These are phyloP conservation scores for Hypoxylon sp. DNA, from an alignment of 2,329 filamentous ascomycete species.

Conservation along the genomic window DNA sequence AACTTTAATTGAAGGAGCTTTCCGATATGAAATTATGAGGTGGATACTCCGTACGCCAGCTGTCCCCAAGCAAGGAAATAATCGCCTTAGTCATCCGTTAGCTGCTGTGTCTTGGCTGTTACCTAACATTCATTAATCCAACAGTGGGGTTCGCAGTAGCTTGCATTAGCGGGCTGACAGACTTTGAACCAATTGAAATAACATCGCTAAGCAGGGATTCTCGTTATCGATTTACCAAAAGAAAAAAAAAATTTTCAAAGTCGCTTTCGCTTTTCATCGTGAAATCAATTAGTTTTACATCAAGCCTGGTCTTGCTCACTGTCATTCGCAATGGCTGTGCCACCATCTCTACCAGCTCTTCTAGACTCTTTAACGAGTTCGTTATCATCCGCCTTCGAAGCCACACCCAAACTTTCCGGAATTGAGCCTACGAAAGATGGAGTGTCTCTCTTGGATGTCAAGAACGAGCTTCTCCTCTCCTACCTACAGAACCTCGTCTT, in stretches of 20 bases:
- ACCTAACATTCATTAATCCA: too few species aligned
- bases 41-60: constrained; percentile 17
- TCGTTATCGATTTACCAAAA: background rate
- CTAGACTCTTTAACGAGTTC: constrained; percentile 66
- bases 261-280: too few species aligned
- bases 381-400: constrained; percentile 70
- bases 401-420: constrained; percentile 67
- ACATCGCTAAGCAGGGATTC: background rate
- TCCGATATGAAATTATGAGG: constrained; percentile 8
- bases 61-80: constrained; percentile 14
- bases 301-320: constrained; percentile 39
- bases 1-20: constrained; percentile 21
- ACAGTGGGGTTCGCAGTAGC: background rate
- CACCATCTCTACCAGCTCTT: constrained; percentile 58
- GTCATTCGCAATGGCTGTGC: constrained; percentile 57
- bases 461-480: constrained; percentile 95
- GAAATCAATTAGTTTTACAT: too few species aligned
- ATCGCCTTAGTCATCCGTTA: constrained; percentile 10
- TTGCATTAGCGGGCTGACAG: too few species aligned
- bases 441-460: constrained; percentile 92
- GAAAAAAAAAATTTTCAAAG: background rate
- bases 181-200: constrained; percentile 3
- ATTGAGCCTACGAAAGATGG: constrained; percentile 82
- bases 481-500: constrained; percentile 96
- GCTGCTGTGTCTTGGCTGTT: too few species aligned